Percentiles rank a stretch among this genome's conserved stretches.
phyloP scores from a whole-genome alignment of 345 rosid species.

The Acer negundo region DNA sequence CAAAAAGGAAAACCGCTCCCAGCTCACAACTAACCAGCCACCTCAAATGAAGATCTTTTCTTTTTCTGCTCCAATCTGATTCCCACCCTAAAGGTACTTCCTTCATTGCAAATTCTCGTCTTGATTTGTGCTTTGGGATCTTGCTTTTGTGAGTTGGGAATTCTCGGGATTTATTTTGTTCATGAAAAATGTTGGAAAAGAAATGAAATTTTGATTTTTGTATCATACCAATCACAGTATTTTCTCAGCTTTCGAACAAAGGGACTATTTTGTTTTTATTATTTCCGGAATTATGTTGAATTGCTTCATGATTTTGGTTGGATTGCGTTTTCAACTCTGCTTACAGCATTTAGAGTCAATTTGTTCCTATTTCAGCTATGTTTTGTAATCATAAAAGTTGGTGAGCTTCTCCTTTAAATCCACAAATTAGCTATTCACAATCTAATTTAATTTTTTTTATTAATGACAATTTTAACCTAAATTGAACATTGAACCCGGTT shows the following conservation, averaged over 20 bases:
- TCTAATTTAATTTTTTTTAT: too few species aligned
- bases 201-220: background rate
- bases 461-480: too few species aligned
- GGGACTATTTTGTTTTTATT: background rate
- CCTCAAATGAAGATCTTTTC: background rate
- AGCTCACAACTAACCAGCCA: too few species aligned
- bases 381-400: background rate
- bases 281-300: too few species aligned
- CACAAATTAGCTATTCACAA: too few species aligned
- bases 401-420: too few species aligned
- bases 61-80: conserved; percentile 5
- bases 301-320: background rate
- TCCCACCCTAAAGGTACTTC: background rate
- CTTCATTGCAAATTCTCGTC: background rate
- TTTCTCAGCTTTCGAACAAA: background rate
- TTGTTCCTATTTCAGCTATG: background rate
- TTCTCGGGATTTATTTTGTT: background rate
- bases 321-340: background rate
- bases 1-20: conserved; percentile 1
- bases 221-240: background rate
- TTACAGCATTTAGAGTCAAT: background rate
- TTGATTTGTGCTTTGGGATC: conserved; percentile 12
- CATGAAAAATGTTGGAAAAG: background rate
- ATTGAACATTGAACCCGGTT: too few species aligned
- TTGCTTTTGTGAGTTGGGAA: conserved; percentile 1